Evolutionary conservation across 2,329 filamentous ascomycete species (phyloP).

Genomic region (Gremmenia infestans): DNA sequence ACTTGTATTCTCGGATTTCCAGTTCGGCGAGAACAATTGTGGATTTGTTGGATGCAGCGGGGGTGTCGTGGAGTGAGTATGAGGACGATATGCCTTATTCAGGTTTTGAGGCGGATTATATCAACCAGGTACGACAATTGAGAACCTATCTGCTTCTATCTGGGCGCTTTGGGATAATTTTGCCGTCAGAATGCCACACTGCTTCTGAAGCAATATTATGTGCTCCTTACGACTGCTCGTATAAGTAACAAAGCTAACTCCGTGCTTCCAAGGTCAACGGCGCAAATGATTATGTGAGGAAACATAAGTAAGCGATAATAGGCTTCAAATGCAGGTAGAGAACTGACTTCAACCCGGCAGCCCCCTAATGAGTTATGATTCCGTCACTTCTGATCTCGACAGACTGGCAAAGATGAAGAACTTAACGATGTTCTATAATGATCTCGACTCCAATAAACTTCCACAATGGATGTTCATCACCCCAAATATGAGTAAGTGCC

Average conservation of each 20-base stretch:
- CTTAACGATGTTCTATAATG: constrained; percentile 61
- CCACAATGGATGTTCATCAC: constrained; percentile 72
- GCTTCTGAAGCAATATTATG: too few species aligned
- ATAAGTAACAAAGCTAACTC: too few species aligned
- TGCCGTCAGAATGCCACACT: neutral
- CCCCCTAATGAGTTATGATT: constrained; percentile 58
- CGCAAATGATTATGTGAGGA: constrained; percentile 65
- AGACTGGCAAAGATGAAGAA: constrained; percentile 70
- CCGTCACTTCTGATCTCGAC: constrained; percentile 50
- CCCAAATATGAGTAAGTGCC: constrained; percentile 56
- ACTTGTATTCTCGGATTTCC: constrained; percentile 53
- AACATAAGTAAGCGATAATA: constrained; percentile 57
- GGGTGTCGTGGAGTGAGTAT: constrained; percentile 60
- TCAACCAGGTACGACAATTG: constrained; percentile 62
- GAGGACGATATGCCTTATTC: constrained; percentile 71
- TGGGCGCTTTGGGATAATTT: too few species aligned
- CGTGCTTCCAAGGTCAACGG: neutral
- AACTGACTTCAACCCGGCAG: constrained; percentile 1
- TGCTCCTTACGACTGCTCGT: too few species aligned
- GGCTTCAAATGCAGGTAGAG: constrained; percentile 14
- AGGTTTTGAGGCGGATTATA: constrained; percentile 62
- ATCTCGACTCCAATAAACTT: constrained; percentile 57
- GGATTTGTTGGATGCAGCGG: constrained; percentile 43
- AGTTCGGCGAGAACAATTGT: constrained; percentile 53
- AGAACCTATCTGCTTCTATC: too few species aligned